A percentile compares a stretch with the other conserved stretches of the same genome.
Evolutionary conservation across 1,284 basidiomycete genomes (phyloP).

Genomic region (Amylostereum areolatum): DNA sequence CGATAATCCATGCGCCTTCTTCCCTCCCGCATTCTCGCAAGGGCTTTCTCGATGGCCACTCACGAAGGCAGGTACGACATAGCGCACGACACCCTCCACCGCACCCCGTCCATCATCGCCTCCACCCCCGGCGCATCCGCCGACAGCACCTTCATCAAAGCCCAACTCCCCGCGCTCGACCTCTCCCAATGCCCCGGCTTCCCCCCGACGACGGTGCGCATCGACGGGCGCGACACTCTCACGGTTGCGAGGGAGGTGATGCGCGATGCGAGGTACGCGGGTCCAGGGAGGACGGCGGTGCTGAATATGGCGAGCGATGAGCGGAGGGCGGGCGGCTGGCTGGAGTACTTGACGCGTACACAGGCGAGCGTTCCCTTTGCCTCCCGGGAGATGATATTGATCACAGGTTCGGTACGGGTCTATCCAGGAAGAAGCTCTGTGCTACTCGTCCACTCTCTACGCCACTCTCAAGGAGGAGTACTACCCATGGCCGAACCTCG

Average conservation of each 20-base stretch:
- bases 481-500: conserved; percentile 43
- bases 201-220: conserved; percentile 16
- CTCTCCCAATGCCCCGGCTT: conserved; percentile 16
- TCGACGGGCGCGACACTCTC: conserved; percentile 35
- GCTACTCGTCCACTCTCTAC: conserved; percentile 42
- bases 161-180: conserved; percentile 27
- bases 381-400: not conserved
- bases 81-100: conserved; percentile 27
- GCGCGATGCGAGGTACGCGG: conserved; percentile 10
- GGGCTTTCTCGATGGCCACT: too few species aligned
- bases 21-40: too few species aligned
- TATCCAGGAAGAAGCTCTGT: conserved; percentile 33
- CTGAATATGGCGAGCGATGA: conserved; percentile 39
- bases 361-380: conserved; percentile 22
- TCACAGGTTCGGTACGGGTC: not conserved
- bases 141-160: conserved; percentile 27
- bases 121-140: conserved; percentile 27
- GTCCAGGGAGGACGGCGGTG: conserved; percentile 28
- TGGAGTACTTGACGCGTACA: conserved; percentile 24
- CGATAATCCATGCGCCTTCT: too few species aligned
- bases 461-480: conserved; percentile 32
- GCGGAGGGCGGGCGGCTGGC: conserved; percentile 34
- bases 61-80: conserved; percentile 12
- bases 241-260: conserved; percentile 29
- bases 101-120: conserved; percentile 22